Evolutionary conservation across 2,329 filamentous ascomycete species (phyloP).

Genomic region (Aspergillus ibericus): DNA sequence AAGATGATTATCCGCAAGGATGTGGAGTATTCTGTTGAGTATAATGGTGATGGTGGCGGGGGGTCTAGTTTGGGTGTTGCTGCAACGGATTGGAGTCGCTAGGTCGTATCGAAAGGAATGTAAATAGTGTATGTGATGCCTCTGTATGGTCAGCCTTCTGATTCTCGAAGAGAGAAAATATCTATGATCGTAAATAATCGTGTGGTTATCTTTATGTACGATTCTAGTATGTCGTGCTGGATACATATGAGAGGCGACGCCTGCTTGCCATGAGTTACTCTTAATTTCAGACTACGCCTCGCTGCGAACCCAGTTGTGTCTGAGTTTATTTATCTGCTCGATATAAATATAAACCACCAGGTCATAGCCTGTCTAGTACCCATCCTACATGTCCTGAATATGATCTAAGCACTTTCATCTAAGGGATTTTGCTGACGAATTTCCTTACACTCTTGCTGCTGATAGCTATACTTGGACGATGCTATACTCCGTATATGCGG

Average conservation of each 20-base stretch:
- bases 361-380: too few species aligned
- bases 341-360: too few species aligned
- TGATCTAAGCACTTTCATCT: too few species aligned
- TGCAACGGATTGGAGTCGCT: constrained; percentile 9
- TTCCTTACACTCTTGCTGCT: too few species aligned
- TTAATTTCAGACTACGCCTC: too few species aligned
- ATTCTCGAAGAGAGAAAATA: background rate
- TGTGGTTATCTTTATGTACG: background rate
- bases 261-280: constrained; percentile 10
- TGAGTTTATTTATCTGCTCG: too few species aligned
- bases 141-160: background rate
- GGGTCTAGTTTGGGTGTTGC: background rate
- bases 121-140: background rate
- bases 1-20: constrained; percentile 39
- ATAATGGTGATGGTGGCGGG: constrained; percentile 12
- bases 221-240: background rate
- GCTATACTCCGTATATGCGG: too few species aligned
- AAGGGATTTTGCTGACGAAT: too few species aligned
- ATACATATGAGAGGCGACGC: constrained; percentile 1
- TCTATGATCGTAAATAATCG: background rate
- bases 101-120: background rate
- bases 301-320: too few species aligned
- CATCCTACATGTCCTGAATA: too few species aligned
- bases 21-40: constrained; percentile 32
- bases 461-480: too few species aligned